phyloP scores from a whole-genome alignment of 441 rosid genomes.

The Viola pubescens region DNA sequence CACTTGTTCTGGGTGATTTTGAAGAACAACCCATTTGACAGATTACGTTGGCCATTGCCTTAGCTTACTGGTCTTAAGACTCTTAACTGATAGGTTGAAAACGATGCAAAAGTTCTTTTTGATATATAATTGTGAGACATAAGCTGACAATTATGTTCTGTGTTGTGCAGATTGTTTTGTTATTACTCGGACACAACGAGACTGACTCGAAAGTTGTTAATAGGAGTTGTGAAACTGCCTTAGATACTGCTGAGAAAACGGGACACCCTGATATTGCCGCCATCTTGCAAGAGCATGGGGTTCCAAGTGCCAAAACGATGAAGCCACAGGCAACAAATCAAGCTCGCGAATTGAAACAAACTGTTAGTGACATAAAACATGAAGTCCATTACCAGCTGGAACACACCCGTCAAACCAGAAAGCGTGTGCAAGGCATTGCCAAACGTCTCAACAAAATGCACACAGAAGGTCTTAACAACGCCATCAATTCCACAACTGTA shows the following conservation, averaged over 20 bases:
- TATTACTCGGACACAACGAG: slow-evolving; percentile 45
- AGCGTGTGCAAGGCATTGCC: slow-evolving; percentile 71
- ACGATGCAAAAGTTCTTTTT: too few relatives aligned
- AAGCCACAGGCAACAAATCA: slow-evolving; percentile 42
- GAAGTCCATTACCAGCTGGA: slow-evolving; percentile 89
- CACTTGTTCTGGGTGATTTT: too few relatives aligned
- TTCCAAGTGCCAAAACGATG: slow-evolving; percentile 51
- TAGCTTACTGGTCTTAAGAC: neutral
- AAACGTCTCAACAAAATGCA: slow-evolving; percentile 83
- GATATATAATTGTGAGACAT: neutral
- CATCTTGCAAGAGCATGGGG: slow-evolving; percentile 60
- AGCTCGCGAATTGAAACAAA: slow-evolving; percentile 71
- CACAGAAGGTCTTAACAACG: slow-evolving; percentile 82
- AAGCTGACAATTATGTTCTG: slow-evolving; percentile 5
- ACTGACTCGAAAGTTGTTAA: slow-evolving; percentile 52
- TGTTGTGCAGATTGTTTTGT: slow-evolving; percentile 50
- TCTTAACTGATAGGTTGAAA: neutral
- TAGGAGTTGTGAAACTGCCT: slow-evolving; percentile 59
- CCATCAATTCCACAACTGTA: slow-evolving; percentile 84
- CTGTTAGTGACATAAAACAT: slow-evolving; percentile 88
- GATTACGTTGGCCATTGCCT: neutral
- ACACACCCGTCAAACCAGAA: slow-evolving; percentile 75
- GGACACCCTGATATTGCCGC: slow-evolving; percentile 49
- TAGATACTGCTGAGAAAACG: slow-evolving; percentile 82
- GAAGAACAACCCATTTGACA: too few relatives aligned